Base-by-base conservation (phyloP, 495 filamentous ascomycete species). In the Aspergillus incahuasiensis region DNA sequence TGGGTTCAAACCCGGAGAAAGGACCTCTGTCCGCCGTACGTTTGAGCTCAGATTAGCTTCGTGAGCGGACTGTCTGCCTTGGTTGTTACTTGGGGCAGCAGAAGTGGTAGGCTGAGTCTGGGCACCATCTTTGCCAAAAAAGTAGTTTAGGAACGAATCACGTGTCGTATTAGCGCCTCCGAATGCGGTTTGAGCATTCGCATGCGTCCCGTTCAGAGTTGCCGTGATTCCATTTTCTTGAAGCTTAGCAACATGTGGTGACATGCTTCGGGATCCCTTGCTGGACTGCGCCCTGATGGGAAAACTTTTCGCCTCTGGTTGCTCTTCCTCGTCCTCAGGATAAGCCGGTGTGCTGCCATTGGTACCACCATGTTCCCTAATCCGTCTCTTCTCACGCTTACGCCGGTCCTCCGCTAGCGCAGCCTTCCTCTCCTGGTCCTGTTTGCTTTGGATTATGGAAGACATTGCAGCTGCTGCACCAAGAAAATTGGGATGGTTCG, bases 401-500 rank as follows among this genome's bases (percentile, higher is more conserved):
- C 86, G 83, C 52, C 88, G 81, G 63, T 96, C 91, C 61, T 96
- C 92, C 40, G 87, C 86, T 0, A 88, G 74, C 34, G 88, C 71
- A 30, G 80, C 82, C 67, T 91, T 91, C 66, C 88, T 82, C 66
- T 97, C 94, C 66, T 91, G 85, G 55, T 99, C 92, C 65, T 97
- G 90, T 69, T 91, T 95, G 63, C 86, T 90, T 63, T 86, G 87
- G 35, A 99, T 92, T 47, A 97, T 92, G 9, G 91, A 88, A 52
- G 88, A 90, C 94, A 99, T 99, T 22, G 94, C 94, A n/a, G 91
- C 92, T 6, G 94, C 92, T 11, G 94, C 94, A 41, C 94, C 95
- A 19, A 97, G 82, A 77, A 99, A 99, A 64, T 99, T 99, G 30
- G 94, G 94, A 62, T 99, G 94, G 67, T 99, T 99, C 39, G 94